Evolutionary conservation across 2,329 filamentous ascomycete genomes (phyloP).

Genomic region (Ophiostoma populinum): DNA sequence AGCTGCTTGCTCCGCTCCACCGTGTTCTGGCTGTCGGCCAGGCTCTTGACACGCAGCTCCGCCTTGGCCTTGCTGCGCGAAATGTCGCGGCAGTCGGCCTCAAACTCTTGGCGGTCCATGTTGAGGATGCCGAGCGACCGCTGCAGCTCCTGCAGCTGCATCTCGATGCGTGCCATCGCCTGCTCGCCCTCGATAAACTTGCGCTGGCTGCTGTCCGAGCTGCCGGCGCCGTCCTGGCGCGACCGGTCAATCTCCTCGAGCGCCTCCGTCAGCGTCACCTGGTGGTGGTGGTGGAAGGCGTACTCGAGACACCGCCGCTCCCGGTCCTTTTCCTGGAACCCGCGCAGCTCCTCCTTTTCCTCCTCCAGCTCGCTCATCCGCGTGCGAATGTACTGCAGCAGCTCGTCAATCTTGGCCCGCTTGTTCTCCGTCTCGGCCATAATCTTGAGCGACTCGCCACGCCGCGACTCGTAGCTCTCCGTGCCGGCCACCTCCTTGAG

Average conservation of each 20-base stretch:
- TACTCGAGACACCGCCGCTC: conserved; percentile 88
- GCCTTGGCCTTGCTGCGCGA: conserved; percentile 68
- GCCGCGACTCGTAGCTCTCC: conserved; percentile 85
- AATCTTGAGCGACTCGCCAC: conserved; percentile 85
- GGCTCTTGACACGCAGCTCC: conserved; percentile 66
- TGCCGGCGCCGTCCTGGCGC: conserved; percentile 67
- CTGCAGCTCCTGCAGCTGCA: conserved; percentile 61
- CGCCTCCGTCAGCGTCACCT: conserved; percentile 57
- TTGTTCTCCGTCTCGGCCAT: conserved; percentile 96
- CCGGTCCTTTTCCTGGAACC: conserved; percentile 86
- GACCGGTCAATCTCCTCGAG: conserved; percentile 71
- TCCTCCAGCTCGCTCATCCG: conserved; percentile 80
- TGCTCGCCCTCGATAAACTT: conserved; percentile 65
- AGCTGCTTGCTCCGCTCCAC: conserved; percentile 55
- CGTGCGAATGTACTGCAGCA: conserved; percentile 82
- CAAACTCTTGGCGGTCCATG: conserved; percentile 71
- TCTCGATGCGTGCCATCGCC: conserved; percentile 58
- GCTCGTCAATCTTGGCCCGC: conserved; percentile 81
- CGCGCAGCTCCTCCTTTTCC: conserved; percentile 88
- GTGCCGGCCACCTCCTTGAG: conserved; percentile 97
- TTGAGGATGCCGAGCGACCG: conserved; percentile 71
- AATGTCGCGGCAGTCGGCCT: conserved; percentile 73
- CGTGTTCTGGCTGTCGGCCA: conserved; percentile 67
- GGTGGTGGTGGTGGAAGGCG: conserved; percentile 80
- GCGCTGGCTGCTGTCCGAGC: conserved; percentile 63